Evolutionary conservation across 495 filamentous ascomycete genomes (phyloP).

Genomic region (Xanthoparmelia taractica): DNA sequence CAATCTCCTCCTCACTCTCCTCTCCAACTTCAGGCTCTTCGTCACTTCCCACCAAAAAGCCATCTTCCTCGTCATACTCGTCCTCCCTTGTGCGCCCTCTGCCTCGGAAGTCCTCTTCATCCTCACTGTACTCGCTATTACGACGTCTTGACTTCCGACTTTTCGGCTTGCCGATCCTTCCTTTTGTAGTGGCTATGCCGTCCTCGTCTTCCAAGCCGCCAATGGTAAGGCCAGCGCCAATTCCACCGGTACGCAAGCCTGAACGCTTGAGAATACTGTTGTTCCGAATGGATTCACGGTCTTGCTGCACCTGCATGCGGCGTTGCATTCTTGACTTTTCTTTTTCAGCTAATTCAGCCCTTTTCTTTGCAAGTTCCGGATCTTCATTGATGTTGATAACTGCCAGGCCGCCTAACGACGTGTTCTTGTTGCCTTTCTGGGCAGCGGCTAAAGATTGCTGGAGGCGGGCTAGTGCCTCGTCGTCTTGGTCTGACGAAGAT

Average conservation of each 20-base stretch:
- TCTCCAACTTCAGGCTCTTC: constrained; percentile 56
- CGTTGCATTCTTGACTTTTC: constrained; percentile 61
- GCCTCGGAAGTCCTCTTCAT: constrained; percentile 54
- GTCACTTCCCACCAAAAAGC: constrained; percentile 68
- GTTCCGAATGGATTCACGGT: constrained; percentile 53
- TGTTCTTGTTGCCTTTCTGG: constrained; percentile 47
- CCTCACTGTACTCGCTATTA: constrained; percentile 48
- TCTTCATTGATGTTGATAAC: constrained; percentile 59
- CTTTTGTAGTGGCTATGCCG: constrained; percentile 38
- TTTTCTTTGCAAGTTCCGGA: constrained; percentile 68
- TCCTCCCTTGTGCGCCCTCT: constrained; percentile 60
- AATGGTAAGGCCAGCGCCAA: constrained; percentile 56
- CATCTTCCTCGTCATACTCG: constrained; percentile 77
- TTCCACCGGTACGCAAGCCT: constrained; percentile 38
- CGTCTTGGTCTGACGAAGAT: constrained; percentile 60
- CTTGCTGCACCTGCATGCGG: constrained; percentile 57
- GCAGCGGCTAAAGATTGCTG: constrained; percentile 62
- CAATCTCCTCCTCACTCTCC: constrained; percentile 55
- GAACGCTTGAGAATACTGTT: constrained; percentile 45
- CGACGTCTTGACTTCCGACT: constrained; percentile 40
- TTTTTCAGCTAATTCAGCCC: constrained; percentile 67
- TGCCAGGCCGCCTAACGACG: constrained; percentile 50
- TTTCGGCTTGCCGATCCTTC: constrained; percentile 34
- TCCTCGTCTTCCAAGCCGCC: constrained; percentile 68
- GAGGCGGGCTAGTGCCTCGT: constrained; percentile 69